Percentiles rank a stretch among this genome's conserved stretches.
Evolutionary conservation across 2,329 filamentous ascomycete genomes (phyloP).

Genomic region (Cladophialophora psammophila): DNA sequence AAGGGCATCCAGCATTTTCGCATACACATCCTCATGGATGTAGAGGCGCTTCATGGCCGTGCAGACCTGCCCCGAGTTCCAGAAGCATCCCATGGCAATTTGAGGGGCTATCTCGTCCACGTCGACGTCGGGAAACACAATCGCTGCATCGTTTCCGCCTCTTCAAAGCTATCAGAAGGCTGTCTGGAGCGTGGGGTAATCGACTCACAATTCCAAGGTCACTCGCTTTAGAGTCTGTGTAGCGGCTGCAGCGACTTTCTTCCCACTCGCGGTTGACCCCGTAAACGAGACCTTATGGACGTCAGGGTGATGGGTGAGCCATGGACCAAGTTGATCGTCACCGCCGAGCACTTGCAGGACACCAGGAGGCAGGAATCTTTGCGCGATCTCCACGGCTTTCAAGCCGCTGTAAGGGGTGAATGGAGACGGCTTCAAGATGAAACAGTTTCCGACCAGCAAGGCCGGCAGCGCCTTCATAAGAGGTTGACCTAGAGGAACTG

Average conservation of each 20-base stretch:
- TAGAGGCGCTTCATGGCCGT: conserved; percentile 63
- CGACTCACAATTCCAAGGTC: conserved; percentile 61
- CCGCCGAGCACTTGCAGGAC: conserved; percentile 67
- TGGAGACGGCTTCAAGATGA: conserved; percentile 16
- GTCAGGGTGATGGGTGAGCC: conserved; percentile 60
- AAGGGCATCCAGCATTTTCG: conserved; percentile 55
- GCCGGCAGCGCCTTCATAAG: too few species aligned
- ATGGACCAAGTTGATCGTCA: conserved; percentile 64
- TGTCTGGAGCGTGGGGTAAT: too few species aligned
- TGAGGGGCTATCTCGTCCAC: conserved; percentile 57
- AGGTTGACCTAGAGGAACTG: too few species aligned
- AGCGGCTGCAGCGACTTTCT: conserved; percentile 64
- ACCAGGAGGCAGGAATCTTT: conserved; percentile 65
- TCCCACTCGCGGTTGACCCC: conserved; percentile 65
- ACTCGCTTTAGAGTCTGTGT: conserved; percentile 65
- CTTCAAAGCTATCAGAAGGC: conserved; percentile 19
- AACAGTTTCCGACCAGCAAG: neutral
- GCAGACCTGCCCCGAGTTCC: conserved; percentile 49
- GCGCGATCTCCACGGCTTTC: conserved; percentile 61
- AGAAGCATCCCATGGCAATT: conserved; percentile 48
- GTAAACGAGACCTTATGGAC: conserved; percentile 68
- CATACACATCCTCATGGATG: conserved; percentile 63
- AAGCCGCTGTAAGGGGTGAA: conserved; percentile 45
- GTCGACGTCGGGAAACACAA: conserved; percentile 65
- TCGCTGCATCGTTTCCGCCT: conserved; percentile 67